Percentiles rank a stretch among this genome's conserved stretches.
Evolutionary conservation across 805 yeast genomes (phyloP).

Genomic region (Yamadazyma takamatsuzukensis): DNA sequence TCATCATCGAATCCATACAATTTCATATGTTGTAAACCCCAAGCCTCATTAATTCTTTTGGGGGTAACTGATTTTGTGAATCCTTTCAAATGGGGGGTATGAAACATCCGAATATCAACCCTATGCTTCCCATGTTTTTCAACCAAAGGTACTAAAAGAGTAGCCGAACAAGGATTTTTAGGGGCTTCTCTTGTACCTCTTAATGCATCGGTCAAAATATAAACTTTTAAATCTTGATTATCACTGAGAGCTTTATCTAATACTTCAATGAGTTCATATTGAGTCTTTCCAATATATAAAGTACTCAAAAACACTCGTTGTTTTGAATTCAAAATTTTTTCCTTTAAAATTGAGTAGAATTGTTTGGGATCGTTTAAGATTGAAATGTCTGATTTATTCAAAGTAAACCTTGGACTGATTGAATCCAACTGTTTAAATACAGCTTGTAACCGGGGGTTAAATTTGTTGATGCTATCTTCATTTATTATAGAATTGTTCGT

Average conservation of each 20-base stretch:
- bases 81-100: constrained; percentile 81
- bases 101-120: constrained; percentile 80
- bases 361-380: constrained; percentile 62
- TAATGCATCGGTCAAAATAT: constrained; percentile 78
- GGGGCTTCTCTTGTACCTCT: constrained; percentile 95
- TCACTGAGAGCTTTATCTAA: constrained; percentile 54
- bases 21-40: constrained; percentile 96
- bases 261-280: constrained; percentile 67
- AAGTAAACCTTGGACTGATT: constrained; percentile 64
- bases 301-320: constrained; percentile 76
- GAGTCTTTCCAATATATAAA: constrained; percentile 79
- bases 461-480: constrained; percentile 15
- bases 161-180: constrained; percentile 61
- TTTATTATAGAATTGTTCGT: constrained; percentile 25
- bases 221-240: constrained; percentile 63
- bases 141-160: constrained; percentile 63
- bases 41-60: constrained; percentile 81
- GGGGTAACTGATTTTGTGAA: constrained; percentile 66
- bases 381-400: constrained; percentile 53
- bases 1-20: constrained; percentile 93
- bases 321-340: constrained; percentile 60
- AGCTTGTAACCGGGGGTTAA: constrained; percentile 43
- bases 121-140: constrained; percentile 60
- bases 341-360: constrained; percentile 66
- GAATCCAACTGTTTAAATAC: constrained; percentile 54